These are phyloP conservation scores for Suillus brevipes DNA, from an alignment of 768 basidiomycete species.

Conservation along the genomic window DNA sequence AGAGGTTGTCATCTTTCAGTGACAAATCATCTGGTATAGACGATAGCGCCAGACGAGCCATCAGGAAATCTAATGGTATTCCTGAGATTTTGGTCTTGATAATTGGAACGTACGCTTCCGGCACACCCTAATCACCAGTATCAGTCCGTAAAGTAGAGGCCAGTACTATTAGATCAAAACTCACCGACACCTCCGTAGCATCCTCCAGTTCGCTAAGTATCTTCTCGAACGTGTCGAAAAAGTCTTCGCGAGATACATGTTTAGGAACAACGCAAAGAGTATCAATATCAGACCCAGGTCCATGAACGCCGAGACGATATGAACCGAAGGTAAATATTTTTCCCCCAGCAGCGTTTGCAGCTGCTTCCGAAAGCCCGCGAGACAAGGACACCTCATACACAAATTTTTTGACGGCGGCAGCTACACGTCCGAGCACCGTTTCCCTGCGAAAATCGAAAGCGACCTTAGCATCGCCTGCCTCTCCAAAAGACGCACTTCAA, in stretches of 20 bases:
- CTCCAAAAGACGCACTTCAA: slow-evolving; percentile 3
- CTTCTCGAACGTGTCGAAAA: slow-evolving; percentile 87
- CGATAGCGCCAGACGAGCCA: slow-evolving; percentile 85
- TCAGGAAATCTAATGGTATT: slow-evolving; percentile 90
- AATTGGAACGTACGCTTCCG: slow-evolving; percentile 95
- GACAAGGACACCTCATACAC: slow-evolving; percentile 79
- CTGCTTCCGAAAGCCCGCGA: slow-evolving; percentile 82
- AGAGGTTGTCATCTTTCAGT: slow-evolving; percentile 85
- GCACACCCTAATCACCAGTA: slow-evolving; percentile 68
- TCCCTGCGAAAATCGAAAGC: slow-evolving; percentile 57
- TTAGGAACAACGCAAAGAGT: slow-evolving; percentile 97
- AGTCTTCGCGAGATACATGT: slow-evolving; percentile 94
- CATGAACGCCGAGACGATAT: slow-evolving; percentile 96
- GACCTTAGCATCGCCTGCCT: slow-evolving; percentile 22
- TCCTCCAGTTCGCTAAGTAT: slow-evolving; percentile 86
- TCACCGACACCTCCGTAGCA: slow-evolving; percentile 84
- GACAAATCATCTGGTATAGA: slow-evolving; percentile 92
- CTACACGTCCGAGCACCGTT: slow-evolving; percentile 86
- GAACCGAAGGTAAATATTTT: slow-evolving; percentile 99
- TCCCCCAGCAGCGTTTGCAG: slow-evolving; percentile 88
- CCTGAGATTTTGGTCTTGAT: slow-evolving; percentile 90
- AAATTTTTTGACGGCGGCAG: slow-evolving; percentile 89
- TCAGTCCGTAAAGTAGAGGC: slow-evolving; percentile 6
- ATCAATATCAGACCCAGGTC: slow-evolving; percentile 95
- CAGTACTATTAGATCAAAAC: slow-evolving; percentile 31